Conservation (phyloP, 345 rosid species). For the Streptanthus diversifolius region DNA sequence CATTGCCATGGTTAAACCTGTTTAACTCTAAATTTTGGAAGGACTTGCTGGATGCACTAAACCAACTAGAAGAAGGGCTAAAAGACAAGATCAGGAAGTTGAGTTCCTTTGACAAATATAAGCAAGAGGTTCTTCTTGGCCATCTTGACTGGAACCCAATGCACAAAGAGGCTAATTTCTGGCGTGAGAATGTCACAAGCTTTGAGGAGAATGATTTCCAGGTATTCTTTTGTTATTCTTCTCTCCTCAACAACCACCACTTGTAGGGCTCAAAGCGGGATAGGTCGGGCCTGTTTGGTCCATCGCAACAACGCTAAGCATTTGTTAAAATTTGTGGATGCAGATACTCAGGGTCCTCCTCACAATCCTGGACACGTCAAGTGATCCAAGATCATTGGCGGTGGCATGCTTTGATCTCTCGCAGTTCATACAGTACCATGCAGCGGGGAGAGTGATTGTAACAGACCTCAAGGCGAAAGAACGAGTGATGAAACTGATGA, state of each 20-base stretch:
- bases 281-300: background rate
- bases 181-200: constrained; percentile 83
- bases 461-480: constrained; percentile 93
- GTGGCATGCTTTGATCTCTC: constrained; percentile 95
- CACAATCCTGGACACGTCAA: constrained; percentile 85
- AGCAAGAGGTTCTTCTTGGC: constrained; percentile 94
- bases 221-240: constrained; percentile 40
- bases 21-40: constrained; percentile 20
- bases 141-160: constrained; percentile 98
- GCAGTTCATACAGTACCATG: constrained; percentile 89
- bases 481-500: constrained; percentile 82
- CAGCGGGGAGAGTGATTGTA: constrained; percentile 82
- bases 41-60: constrained; percentile 86
- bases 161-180: constrained; percentile 89
- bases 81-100: constrained; percentile 73
- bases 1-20: background rate
- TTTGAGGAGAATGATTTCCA: constrained; percentile 96
- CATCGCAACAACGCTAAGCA: background rate
- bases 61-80: constrained; percentile 80
- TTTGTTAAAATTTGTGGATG: constrained; percentile 7
- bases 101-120: constrained; percentile 93
- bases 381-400: constrained; percentile 78
- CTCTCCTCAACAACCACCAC: background rate
- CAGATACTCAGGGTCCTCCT: constrained; percentile 94
- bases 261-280: background rate